Evolutionary conservation across 1,284 basidiomycete species (phyloP), one percentile per base, ranked within the genome.

Genomic region (Cerioporus squamosus): DNA sequence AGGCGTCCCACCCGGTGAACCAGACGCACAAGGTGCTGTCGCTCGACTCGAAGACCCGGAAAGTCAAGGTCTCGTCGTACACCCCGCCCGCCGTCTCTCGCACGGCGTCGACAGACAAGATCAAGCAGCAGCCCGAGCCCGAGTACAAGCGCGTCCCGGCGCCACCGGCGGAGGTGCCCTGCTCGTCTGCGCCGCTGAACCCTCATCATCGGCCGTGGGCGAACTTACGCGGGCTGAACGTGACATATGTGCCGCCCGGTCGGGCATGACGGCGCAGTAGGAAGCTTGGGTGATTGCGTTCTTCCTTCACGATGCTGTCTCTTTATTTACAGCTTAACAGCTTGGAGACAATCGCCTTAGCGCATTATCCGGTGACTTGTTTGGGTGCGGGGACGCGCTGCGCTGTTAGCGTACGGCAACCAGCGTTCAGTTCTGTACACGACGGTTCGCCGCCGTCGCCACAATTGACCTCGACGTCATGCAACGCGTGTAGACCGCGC

Each of bases 1-100:
- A 74, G 29, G 48, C 68, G 5, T 59, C 68, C 29, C 68, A 69
- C 39, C 66, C 70, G 9, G 66, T 64, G 15, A 70, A 68, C 56
- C 75, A 80, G 60, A 73, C 79, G 0, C 84, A 84, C 66, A 87
- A 83, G 68, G 84, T 90, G 5, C 69, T 90, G 8, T 87, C 87
- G 10, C 64, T 90, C 24, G 82, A 83, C 51, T 70, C 79, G 14
- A 80, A 79, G 61, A 80, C 77, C 33, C 82, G 82, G 56, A 81
- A 75, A 55, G 79, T 84, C 24, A 79, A 73, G 3, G 75, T 88
- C 10, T 78, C 82, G 6, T 81, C 85, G 2, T 85, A 81, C 66
- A 73, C 75, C 3, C 68, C 75, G 15, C 72, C 78, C 18, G 61
- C 62, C 2, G 61, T 69, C 14, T 77, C 80, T 17, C 69, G 74